phyloP scores from a whole-genome alignment of 2,329 filamentous ascomycete genomes.

The Conoideocrella luteorostrata region DNA sequence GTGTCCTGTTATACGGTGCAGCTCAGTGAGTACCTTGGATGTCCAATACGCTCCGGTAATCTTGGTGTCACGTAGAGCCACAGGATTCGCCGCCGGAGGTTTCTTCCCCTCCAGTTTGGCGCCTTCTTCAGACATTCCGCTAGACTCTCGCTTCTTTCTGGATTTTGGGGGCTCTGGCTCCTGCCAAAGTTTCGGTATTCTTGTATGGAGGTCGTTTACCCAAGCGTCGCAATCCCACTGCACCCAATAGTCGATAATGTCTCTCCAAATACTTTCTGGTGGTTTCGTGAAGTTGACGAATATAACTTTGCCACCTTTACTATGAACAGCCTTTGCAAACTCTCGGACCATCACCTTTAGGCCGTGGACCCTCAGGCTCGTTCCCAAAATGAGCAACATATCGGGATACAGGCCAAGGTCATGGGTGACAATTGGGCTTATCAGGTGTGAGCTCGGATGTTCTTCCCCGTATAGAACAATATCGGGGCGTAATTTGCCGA shows the following conservation, averaged over 20 bases:
- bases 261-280: constrained; percentile 65
- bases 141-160: constrained; percentile 29
- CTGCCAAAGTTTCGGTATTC: constrained; percentile 55
- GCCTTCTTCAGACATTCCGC: constrained; percentile 16
- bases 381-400: constrained; percentile 63
- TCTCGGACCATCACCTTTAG: constrained; percentile 65
- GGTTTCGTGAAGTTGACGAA: constrained; percentile 71
- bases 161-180: constrained; percentile 39
- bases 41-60: constrained; percentile 38
- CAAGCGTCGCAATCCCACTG: constrained; percentile 71
- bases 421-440: constrained; percentile 62
- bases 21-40: constrained; percentile 34
- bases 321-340: constrained; percentile 66
- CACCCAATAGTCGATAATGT: constrained; percentile 68
- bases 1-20: constrained; percentile 29
- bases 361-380: constrained; percentile 64
- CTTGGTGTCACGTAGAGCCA: constrained; percentile 39
- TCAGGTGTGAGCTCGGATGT: constrained; percentile 61
- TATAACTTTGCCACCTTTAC: constrained; percentile 59
- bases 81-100: constrained; percentile 30
- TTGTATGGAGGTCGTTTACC: constrained; percentile 56
- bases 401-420: constrained; percentile 60
- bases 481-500: constrained; percentile 63
- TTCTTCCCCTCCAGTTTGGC: constrained; percentile 24
- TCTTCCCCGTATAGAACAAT: constrained; percentile 72